Base-by-base conservation (phyloP, 1,284 basidiomycete genomes). In the Cutaneotrichosporon dermatis region DNA sequence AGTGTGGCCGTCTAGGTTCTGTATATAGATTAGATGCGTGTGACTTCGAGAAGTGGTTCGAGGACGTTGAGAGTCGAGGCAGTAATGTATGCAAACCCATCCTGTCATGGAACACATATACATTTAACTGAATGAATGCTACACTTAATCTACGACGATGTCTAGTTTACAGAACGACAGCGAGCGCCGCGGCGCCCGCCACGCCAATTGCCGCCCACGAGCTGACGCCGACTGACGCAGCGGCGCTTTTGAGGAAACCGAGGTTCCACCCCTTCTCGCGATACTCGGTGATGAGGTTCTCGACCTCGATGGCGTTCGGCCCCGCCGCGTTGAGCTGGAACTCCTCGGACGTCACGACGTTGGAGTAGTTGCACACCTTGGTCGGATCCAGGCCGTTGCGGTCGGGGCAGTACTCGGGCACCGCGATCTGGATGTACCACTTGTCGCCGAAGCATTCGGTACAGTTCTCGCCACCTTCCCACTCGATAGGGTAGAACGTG, bases 331-430 rank as follows among this genome's bases (percentile, higher is more conserved):
- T 51, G 39, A 51, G 39, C 37, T 51, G 50, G 50, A 51, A 51
- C 39, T 41, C 50, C 2, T 51, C 39, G 4, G 50, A 51, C 50
- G 50, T 51, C 9, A 51, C 40, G 16, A 51, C 39, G 50, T 51
- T 51, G n/a, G 50, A 41, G 39, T 51, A 51, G 39, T 40, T 42
- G 50, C 50, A 51, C 50, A 51, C 50, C 16, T 51, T 51, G 50
- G 35, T n/a, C 11, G 50, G 7, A 10, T 51, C 41, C 39, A 41
- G 41, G 6, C 50, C 50, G 12, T 39, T 15, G 16, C 50, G 50
- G 39, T 51, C 50, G 50, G 50, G 50, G 15, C 50, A 51, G 50
- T 51, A 51, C 16, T 51, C 50, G n/a, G 50, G 50, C 50, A 40
- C 39, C 16, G 39, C 50, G 39, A 51, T 40, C 15, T 51, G 50